Base-by-base conservation (phyloP, 805 yeast species). In the Metschnikowia gruessii region DNA sequence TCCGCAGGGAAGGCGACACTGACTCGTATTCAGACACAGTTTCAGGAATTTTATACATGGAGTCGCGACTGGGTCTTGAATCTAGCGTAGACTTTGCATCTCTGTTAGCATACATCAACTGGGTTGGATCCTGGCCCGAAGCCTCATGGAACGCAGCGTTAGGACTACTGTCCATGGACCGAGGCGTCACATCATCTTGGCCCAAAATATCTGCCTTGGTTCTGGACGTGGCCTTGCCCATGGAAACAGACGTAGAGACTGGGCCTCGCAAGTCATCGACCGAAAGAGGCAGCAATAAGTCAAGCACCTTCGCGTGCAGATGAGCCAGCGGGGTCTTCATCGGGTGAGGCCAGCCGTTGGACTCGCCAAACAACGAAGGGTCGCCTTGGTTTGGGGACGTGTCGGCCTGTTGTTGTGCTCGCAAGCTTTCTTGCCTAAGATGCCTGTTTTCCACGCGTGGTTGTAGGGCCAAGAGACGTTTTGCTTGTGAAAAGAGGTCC, bases 401-500 rank as follows among this genome's bases (percentile, higher is more conserved):
- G 33, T 41, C 48, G 19, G 31, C 5, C 9, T 36, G 41, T 12
- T 49, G 55, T 49, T 70, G 76, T 17, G 56, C 45, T 33, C 58
- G 58, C 26, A 57, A 46, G 45, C 51, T 62, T n/a, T 66, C 68
- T 49, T 68, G 69, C 16, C 77, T 55, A 9, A 65, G 45, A 34
- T 64, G 67, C 36, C 75, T 57, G 53, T 72, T 70, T 45, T 67
- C 71, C 22, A 71, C 68, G 38, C 77, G 53, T 4, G 69, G 63
- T 47, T 70, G 72, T 35, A 72, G 60, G 16, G 69, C 58, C 39
- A 72, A 56, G 26, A 72, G 58, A 46, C 65, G 68, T 49, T 66
- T 69, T 9, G 75, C 77, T 26, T 74, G 70, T 55, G 63, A 53
- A 50, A 70, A 70, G 31, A 72, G 67, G 52, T 72, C 76, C 51